phyloP scores from a whole-genome alignment of 2,329 filamentous ascomycete genomes.

The Tricladium varicosporioides region DNA sequence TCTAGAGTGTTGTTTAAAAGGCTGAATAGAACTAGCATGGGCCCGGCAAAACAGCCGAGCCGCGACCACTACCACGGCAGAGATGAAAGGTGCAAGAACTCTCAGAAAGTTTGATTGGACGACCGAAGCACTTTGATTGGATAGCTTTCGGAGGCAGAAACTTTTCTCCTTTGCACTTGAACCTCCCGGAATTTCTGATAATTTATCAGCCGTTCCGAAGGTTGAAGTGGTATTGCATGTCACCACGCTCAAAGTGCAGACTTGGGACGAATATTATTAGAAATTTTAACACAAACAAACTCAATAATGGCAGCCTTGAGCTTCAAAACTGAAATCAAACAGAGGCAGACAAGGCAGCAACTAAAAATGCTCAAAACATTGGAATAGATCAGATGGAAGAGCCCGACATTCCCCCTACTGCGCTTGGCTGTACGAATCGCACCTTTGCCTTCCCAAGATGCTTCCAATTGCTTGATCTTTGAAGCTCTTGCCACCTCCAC shows the following conservation, averaged over 20 bases:
- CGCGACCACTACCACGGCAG: constrained; percentile 3
- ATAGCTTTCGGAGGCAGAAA: neutral
- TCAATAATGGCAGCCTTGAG: neutral
- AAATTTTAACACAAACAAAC: neutral
- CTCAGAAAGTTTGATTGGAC: constrained; percentile 2
- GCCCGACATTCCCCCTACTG: constrained; percentile 1
- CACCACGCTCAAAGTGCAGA: neutral
- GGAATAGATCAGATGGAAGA: constrained; percentile 5
- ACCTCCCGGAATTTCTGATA: neutral
- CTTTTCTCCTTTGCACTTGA: neutral
- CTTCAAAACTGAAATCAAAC: neutral
- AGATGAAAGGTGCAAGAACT: neutral
- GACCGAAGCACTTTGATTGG: neutral
- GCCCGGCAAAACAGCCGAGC: constrained; percentile 8
- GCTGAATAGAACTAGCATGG: constrained; percentile 17
- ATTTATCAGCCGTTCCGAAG: neutral
- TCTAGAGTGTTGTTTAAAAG: constrained; percentile 16
- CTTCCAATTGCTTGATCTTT: constrained; percentile 5
- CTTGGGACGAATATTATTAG: neutral
- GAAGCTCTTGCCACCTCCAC: constrained; percentile 6
- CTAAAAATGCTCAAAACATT: neutral
- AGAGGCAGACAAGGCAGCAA: no score
- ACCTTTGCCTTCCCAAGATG: constrained; percentile 10
- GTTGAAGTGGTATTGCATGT: neutral
- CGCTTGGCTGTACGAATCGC: constrained; percentile 6